A percentile compares a stretch with the other conserved stretches of the same genome.
phyloP scores from a whole-genome alignment of 805 yeast species.

The Candida railenensis region DNA sequence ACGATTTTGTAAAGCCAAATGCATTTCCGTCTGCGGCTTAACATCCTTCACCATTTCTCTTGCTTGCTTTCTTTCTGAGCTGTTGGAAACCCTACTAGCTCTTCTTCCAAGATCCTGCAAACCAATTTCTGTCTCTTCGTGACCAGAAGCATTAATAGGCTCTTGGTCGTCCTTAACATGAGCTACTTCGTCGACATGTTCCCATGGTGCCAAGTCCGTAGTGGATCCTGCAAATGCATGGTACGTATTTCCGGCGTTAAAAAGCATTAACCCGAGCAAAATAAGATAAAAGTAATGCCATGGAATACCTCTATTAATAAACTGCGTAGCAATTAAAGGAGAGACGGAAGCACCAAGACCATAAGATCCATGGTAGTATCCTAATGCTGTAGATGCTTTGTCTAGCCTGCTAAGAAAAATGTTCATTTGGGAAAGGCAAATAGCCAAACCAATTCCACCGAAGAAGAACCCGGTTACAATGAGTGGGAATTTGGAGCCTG shows the following conservation, averaged over 20 bases:
- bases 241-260: slow-evolving; percentile 9
- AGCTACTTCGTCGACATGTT: slow-evolving; percentile 2
- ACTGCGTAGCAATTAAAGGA: slow-evolving; percentile 22
- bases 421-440: slow-evolving; percentile 19
- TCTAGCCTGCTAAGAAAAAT: slow-evolving; percentile 19
- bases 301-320: slow-evolving; percentile 16
- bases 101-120: not conserved
- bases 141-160: slow-evolving; percentile 3
- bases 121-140: slow-evolving; percentile 1
- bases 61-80: slow-evolving; percentile 8
- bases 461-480: slow-evolving; percentile 22
- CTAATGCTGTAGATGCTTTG: slow-evolving; percentile 14
- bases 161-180: not conserved
- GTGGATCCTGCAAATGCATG: slow-evolving; percentile 17
- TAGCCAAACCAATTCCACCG: slow-evolving; percentile 22
- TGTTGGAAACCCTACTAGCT: not conserved
- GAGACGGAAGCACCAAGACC: slow-evolving; percentile 26
- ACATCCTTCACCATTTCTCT: slow-evolving; percentile 6
- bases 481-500: slow-evolving; percentile 20
- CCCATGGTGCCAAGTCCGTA: slow-evolving; percentile 20
- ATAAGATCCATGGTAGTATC: slow-evolving; percentile 20
- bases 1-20: slow-evolving; percentile 37
- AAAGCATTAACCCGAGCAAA: slow-evolving; percentile 17
- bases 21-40: slow-evolving; percentile 13
- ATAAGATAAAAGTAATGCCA: slow-evolving; percentile 24